Base-by-base conservation (phyloP, 768 basidiomycete species). In the Kockovaella imperatae region DNA sequence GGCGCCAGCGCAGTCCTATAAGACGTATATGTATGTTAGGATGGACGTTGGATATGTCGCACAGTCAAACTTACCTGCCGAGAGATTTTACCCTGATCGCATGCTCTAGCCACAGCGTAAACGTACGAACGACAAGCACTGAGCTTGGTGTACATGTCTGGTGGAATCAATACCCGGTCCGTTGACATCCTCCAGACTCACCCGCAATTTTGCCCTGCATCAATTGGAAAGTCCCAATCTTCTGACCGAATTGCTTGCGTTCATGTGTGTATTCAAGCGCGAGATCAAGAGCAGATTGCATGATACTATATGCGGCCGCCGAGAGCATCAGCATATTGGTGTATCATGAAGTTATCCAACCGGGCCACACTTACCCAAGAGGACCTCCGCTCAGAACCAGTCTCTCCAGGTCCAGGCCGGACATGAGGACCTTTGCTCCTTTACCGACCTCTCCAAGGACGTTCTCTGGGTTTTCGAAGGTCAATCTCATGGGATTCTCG, bases 141-240 rank as follows among this genome's bases (percentile, higher is more conserved):
- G 34, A 95, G 74, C 68, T 85, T 88, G 6, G 90, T 93, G 67
- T 93, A 93, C 89, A 93, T 93, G 69, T 93, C 89, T 56, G 42
- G 28, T 18, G 32, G 25, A 30, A 35, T 23, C 13, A 18, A 18
- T 2, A 32, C 6, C 48, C 38, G 35, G 60, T 52, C 53, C 44
- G 50, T 44, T 17, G 51, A 35, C 52, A 54, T 46, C 41, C 25
- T 28, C 26, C 21, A 32, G 18, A 60, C 60, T 53, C 53, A 59
- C 64, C 67, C 18, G 64, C 68, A 35, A 69, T 53, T 74, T 62
- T 65, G 81, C 89, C 90, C 79, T 95, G 91, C 86, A 96, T 95
- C 48, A 95, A 67, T 70, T 95, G 90, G 77, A 95, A 93, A 28
- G 84, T 84, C 18, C 86, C 91, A 35, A 96, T 77, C 8, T 83